Percentiles rank a stretch among this genome's conserved stretches.
Evolutionary conservation across 345 rosid genomes (phyloP).

Genomic region (Hibiscus mutabilis): DNA sequence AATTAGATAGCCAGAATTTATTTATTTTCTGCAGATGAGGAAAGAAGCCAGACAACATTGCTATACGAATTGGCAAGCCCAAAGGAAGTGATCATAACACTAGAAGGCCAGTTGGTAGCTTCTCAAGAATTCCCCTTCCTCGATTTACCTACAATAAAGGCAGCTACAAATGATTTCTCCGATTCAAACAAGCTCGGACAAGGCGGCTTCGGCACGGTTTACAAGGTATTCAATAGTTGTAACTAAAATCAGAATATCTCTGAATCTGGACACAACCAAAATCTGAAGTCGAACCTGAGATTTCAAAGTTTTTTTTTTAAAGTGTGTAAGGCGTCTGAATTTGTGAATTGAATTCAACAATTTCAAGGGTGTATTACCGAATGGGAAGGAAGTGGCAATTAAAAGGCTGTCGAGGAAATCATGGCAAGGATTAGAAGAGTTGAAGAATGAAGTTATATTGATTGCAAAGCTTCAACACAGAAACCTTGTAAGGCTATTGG

Average conservation of each 20-base stretch:
- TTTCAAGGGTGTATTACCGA: background rate
- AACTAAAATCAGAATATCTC: no score
- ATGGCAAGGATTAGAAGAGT: conserved; percentile 36
- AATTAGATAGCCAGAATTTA: background rate
- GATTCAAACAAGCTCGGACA: conserved; percentile 24
- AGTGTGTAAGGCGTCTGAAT: background rate
- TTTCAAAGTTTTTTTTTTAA: no score
- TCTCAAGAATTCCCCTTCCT: conserved; percentile 32
- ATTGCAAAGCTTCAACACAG: conserved; percentile 42
- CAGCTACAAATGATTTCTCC: conserved; percentile 31
- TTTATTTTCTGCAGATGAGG: conserved; percentile 13
- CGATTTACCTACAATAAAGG: conserved; percentile 12
- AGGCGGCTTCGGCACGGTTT: conserved; percentile 43
- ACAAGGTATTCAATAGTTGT: background rate
- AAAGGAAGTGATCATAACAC: conserved; percentile 13
- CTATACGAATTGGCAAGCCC: conserved; percentile 21
- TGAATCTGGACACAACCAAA: no score
- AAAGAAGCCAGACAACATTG: conserved; percentile 15
- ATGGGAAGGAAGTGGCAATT: conserved; percentile 40
- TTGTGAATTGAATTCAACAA: background rate
- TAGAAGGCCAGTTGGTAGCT: conserved; percentile 18
- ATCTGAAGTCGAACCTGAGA: no score
- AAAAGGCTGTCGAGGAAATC: conserved; percentile 40
- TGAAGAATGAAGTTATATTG: conserved; percentile 35
- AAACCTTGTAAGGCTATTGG: conserved; percentile 39